A percentile compares a stretch with the other conserved stretches of the same genome.
phyloP scores from a whole-genome alignment of 1,284 basidiomycete species.

The Fomes fomentarius region DNA sequence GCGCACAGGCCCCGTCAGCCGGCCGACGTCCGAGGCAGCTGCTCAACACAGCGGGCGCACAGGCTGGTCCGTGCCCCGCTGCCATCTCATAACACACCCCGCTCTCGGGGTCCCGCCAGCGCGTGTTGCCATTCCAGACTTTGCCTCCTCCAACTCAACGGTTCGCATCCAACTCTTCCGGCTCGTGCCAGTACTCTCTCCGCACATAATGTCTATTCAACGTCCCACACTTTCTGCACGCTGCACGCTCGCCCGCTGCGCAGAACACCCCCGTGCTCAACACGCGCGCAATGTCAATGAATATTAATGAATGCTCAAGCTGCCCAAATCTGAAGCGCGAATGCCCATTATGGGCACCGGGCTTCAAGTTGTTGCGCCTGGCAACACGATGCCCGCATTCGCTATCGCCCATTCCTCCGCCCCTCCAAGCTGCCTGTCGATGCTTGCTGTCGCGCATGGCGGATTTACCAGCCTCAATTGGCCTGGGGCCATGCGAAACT shows the following conservation, averaged over 20 bases:
- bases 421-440: too few relatives aligned
- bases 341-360: neutral
- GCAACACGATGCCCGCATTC: too few relatives aligned
- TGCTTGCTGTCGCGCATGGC: too few relatives aligned
- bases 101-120: conserved; percentile 20
- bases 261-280: neutral
- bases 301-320: too few relatives aligned
- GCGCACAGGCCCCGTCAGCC: neutral
- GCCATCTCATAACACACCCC: conserved; percentile 20
- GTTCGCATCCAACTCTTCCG: neutral
- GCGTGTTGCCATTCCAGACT: conserved; percentile 29
- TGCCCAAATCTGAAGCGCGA: too few relatives aligned
- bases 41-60: neutral
- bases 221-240: neutral
- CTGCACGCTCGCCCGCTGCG: neutral
- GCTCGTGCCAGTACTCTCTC: neutral
- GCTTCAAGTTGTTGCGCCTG: conserved; percentile 11
- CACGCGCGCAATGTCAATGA: too few relatives aligned
- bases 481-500: too few relatives aligned
- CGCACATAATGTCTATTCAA: neutral
- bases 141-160: conserved; percentile 11
- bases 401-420: too few relatives aligned
- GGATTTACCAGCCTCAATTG: too few relatives aligned
- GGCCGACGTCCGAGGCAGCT: conserved; percentile 2
- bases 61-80: conserved; percentile 26